These are phyloP conservation scores for Phytopythium litorale DNA, from an alignment of 352 stramenopile species.

Conservation along the genomic window DNA sequence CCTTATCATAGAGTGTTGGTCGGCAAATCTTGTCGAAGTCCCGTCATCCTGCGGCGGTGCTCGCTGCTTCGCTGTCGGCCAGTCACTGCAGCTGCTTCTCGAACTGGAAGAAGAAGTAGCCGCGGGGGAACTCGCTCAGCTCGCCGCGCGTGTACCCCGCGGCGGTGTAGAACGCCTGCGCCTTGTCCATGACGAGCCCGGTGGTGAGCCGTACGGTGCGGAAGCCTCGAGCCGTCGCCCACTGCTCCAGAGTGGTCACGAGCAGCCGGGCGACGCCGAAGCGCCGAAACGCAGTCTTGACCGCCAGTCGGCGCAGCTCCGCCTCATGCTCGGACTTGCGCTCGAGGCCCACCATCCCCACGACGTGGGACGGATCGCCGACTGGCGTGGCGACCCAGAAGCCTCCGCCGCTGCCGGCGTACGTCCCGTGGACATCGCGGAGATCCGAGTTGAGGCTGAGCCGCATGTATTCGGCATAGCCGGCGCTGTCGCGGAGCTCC, in stretches of 20 bases:
- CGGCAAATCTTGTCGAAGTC: not conserved
- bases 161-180: constrained; percentile 25
- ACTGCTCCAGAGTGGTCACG: constrained; percentile 23
- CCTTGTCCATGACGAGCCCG: constrained; percentile 16
- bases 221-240: constrained; percentile 18
- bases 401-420: constrained; percentile 21
- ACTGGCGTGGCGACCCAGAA: constrained; percentile 28
- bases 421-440: constrained; percentile 22
- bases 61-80: not conserved
- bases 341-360: constrained; percentile 36
- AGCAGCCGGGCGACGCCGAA: constrained; percentile 23
- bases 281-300: constrained; percentile 24
- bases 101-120: constrained; percentile 6
- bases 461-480: constrained; percentile 20
- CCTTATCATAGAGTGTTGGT: not conserved
- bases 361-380: constrained; percentile 6
- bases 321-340: constrained; percentile 15
- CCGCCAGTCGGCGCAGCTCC: constrained; percentile 35
- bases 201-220: constrained; percentile 27
- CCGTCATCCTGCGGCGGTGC: not conserved
- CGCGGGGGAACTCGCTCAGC: not conserved
- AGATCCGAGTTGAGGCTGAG: constrained; percentile 24
- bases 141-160: constrained; percentile 17
- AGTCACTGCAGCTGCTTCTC: constrained; percentile 2
- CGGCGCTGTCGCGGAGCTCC: constrained; percentile 14